Percentiles rank a stretch among this genome's conserved stretches.
phyloP scores from a whole-genome alignment of 1,284 basidiomycete species.

The Ceratobasidium sp. region DNA sequence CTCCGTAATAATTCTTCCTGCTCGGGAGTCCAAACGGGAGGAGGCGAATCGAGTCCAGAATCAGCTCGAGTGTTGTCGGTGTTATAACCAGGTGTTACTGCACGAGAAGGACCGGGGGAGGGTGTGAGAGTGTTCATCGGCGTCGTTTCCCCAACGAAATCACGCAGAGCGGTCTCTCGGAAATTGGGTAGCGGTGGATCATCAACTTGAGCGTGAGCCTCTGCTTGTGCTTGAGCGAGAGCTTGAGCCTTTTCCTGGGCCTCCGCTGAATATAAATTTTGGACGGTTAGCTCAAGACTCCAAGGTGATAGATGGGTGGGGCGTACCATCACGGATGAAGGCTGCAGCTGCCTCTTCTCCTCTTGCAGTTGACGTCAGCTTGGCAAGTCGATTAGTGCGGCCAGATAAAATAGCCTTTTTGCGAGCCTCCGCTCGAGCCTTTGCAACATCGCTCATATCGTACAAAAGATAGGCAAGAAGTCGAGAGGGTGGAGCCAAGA shows the following conservation, averaged over 20 bases:
- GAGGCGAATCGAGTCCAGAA: slow-evolving; percentile 31
- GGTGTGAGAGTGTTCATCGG: slow-evolving; percentile 58
- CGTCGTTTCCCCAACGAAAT: slow-evolving; percentile 72
- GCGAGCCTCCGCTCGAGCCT: slow-evolving; percentile 66
- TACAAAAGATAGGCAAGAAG: slow-evolving; percentile 12
- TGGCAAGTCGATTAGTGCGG: slow-evolving; percentile 75
- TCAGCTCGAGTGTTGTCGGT: slow-evolving; percentile 47
- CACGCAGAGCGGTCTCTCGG: slow-evolving; percentile 54
- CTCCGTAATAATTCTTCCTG: slow-evolving; percentile 34
- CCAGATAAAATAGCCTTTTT: slow-evolving; percentile 75
- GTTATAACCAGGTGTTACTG: slow-evolving; percentile 47
- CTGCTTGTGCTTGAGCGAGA: slow-evolving; percentile 31
- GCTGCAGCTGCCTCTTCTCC: slow-evolving; percentile 71
- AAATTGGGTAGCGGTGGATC: slow-evolving; percentile 60
- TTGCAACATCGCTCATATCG: slow-evolving; percentile 40
- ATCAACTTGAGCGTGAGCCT: neutral
- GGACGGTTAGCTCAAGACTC: slow-evolving; percentile 31
- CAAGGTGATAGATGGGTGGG: slow-evolving; percentile 46
- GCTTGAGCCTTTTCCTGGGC: slow-evolving; percentile 48
- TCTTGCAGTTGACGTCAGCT: slow-evolving; percentile 75
- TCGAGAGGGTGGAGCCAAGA: neutral
- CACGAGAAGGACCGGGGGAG: slow-evolving; percentile 53
- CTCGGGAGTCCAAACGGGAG: slow-evolving; percentile 34
- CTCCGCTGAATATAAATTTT: slow-evolving; percentile 38
- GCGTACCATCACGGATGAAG: slow-evolving; percentile 65